Conservation (phyloP, 2,329 filamentous ascomycete species). For the Cladosporium cucumerinum region DNA sequence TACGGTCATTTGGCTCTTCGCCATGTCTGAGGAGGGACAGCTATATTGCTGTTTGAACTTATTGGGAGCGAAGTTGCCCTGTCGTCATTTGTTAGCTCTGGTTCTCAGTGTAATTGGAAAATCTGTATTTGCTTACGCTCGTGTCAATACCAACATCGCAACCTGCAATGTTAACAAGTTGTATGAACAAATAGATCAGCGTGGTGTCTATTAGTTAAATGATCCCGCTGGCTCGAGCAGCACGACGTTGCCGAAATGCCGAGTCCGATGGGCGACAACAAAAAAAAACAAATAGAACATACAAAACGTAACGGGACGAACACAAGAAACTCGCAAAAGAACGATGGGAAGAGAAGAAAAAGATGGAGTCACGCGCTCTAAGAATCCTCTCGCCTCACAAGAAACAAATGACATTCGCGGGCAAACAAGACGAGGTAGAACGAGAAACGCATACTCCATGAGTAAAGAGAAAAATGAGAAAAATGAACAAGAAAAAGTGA, state of each 20-base stretch:
- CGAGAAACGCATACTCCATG: no score
- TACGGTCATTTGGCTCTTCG: slow-evolving; percentile 40
- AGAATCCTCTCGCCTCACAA: not conserved
- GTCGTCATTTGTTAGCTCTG: not conserved
- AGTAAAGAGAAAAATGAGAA: not conserved
- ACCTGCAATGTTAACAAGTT: not conserved
- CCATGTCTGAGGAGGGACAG: slow-evolving; percentile 11
- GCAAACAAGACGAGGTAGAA: not conserved
- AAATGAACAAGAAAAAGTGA: not conserved
- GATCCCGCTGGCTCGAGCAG: not conserved
- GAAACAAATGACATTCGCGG: not conserved
- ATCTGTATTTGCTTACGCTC: not conserved
- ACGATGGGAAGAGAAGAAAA: not conserved
- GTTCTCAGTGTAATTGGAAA: no score
- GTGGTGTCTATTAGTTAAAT: not conserved
- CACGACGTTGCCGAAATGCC: not conserved
- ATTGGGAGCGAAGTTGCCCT: slow-evolving; percentile 4
- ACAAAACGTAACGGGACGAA: not conserved
- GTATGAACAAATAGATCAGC: not conserved
- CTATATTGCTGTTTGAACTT: not conserved
- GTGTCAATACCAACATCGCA: not conserved
- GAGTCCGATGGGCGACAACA: not conserved
- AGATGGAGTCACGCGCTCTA: not conserved
- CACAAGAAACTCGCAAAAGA: not conserved
- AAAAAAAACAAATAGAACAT: not conserved